Conservation (phyloP, 2,329 filamentous ascomycete genomes). For the Neodidymelliopsis sp. region DNA sequence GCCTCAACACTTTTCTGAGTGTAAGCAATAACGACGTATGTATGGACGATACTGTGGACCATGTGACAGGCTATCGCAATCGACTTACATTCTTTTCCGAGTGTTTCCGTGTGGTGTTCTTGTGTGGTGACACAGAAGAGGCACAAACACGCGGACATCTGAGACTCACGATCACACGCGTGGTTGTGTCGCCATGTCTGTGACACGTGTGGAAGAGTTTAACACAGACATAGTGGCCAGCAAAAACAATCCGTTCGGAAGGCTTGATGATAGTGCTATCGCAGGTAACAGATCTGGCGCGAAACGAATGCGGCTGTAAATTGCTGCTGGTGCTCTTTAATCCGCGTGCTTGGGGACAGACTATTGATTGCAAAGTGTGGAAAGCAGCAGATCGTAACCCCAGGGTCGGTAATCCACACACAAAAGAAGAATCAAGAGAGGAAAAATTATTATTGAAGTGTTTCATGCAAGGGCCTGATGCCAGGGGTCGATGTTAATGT, state of each 20-base stretch:
- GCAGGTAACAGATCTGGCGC: background rate
- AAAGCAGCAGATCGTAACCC: background rate
- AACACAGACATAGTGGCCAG: background rate
- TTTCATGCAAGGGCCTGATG: too few species aligned
- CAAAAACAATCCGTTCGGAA: background rate
- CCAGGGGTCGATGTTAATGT: background rate
- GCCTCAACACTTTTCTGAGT: too few species aligned
- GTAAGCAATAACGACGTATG: too few species aligned
- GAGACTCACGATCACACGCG: conserved; percentile 4
- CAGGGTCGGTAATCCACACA: too few species aligned
- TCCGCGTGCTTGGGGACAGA: background rate
- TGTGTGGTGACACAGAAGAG: conserved; percentile 4
- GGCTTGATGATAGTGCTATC: background rate
- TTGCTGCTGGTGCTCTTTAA: background rate
- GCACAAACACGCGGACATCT: conserved; percentile 4
- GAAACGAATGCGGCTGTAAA: background rate
- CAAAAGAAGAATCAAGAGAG: too few species aligned
- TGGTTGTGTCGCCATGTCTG: conserved; percentile 2
- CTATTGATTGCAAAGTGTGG: background rate
- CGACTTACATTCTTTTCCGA: background rate
- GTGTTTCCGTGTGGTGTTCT: background rate
- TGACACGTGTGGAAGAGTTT: background rate
- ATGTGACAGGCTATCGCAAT: too few species aligned
- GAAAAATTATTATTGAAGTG: too few species aligned
- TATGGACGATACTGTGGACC: too few species aligned